Evolutionary conservation across 2,329 filamentous ascomycete species (phyloP), one percentile per base, ranked within the genome.

Genomic region (Macrophomina tecta): DNA sequence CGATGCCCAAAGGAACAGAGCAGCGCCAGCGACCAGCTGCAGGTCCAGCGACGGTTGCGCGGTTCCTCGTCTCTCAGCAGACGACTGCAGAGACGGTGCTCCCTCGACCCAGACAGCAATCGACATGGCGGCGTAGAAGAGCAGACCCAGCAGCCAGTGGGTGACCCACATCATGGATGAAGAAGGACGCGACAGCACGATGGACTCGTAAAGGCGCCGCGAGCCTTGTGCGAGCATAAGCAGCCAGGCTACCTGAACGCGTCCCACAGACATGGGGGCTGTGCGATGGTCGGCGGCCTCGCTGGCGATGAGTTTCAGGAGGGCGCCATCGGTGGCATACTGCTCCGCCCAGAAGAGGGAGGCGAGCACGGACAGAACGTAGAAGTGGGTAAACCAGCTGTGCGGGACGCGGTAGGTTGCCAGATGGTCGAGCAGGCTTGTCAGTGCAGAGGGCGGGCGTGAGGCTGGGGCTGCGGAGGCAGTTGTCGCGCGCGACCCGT

Each of bases 321-420:
- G 38, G 38, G 28, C 18, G 1, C 91, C 91, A 68, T 81, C 77
- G 32, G 73, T 79, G 30, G 86, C 70, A 64, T 91, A 85, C 77
- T 94, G 90, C 70, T 80, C 78, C 0, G 84, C 86, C 93, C 94
- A 97, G 76, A 94, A 91, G 4, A 87, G 73, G 0, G 92, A 94
- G 68, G 87, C 89, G 1, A 82, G 75, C 4, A 93, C 80, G 3
- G 92, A 94, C 42, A 89, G 77, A 64, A 91, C 75, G 77, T 99
- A 98, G 80, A 97, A 98, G 72, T 95, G 91, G 51, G 85, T 86
- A 78, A 98, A 98, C 89, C 92, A 98, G 69, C 86, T 86, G 80
- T 98, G 95, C 28, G 94, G 93, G 42, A 97, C 90, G 75, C 87
- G 86, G 70, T 85, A 77, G 45, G 77, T 80, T 40, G 86, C 84